Evolutionary conservation across 306 rosid genomes (phyloP).

Genomic region (Medicago truncatula): MtrunA17r5.0-ANR NC_053042.1:8986001-8986500

Average conservation of each 20-base stretch:
- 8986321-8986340: slow-evolving; percentile 95
- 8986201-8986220: slow-evolving; percentile 92
- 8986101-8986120: slow-evolving; percentile 7
- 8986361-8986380: slow-evolving; percentile 90
- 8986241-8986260: slow-evolving; percentile 88
- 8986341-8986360: slow-evolving; percentile 96
- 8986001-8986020: slow-evolving; percentile 83
- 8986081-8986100: slow-evolving; percentile 94
- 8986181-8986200: slow-evolving; percentile 82
- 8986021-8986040: slow-evolving; percentile 82
- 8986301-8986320: slow-evolving; percentile 99
- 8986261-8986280: slow-evolving; percentile 93
- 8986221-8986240: slow-evolving; percentile 97
- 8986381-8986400: slow-evolving; percentile 95
- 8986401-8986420: slow-evolving; percentile 85
- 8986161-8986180: slow-evolving; percentile 29
- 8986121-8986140: slow-evolving; percentile 20
- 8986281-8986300: slow-evolving; percentile 95
- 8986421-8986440: slow-evolving; percentile 74
- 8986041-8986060: slow-evolving; percentile 80
- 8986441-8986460: slow-evolving; percentile 80
- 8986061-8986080: slow-evolving; percentile 85
- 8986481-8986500: slow-evolving; percentile 99
- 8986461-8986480: slow-evolving; percentile 88
- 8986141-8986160: slow-evolving; percentile 23